A percentile compares a stretch with the other conserved stretches of the same genome.
Evolutionary conservation across 495 filamentous ascomycete species (phyloP).

Genomic region (Trichoderma asperelloides): DNA sequence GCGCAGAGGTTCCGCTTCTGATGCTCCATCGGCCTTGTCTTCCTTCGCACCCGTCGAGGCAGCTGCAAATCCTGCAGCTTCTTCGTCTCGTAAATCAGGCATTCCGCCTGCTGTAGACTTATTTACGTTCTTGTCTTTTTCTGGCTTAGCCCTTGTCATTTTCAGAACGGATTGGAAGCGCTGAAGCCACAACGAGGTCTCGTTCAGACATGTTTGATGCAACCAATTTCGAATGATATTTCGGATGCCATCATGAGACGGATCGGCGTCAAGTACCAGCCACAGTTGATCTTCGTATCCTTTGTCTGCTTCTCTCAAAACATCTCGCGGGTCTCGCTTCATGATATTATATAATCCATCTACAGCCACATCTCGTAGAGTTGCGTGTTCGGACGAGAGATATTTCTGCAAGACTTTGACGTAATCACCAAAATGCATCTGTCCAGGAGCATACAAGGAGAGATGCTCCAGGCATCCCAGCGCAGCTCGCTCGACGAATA

Average conservation of each 20-base stretch:
- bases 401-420: slow-evolving; percentile 73
- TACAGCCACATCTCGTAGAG: slow-evolving; percentile 70
- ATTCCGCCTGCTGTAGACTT: slow-evolving; percentile 31
- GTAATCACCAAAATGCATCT: slow-evolving; percentile 74
- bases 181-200: slow-evolving; percentile 75
- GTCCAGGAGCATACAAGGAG: slow-evolving; percentile 79
- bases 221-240: slow-evolving; percentile 88
- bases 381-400: slow-evolving; percentile 54
- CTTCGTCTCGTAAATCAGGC: slow-evolving; percentile 80
- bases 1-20: slow-evolving; percentile 77
- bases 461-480: slow-evolving; percentile 83
- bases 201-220: slow-evolving; percentile 68
- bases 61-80: slow-evolving; percentile 87
- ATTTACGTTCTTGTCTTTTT: slow-evolving; percentile 40
- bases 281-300: slow-evolving; percentile 87
- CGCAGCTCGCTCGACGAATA: slow-evolving; percentile 65
- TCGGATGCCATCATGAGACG: slow-evolving; percentile 63
- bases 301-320: slow-evolving; percentile 61
- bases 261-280: slow-evolving; percentile 70
- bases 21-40: slow-evolving; percentile 49
- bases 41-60: slow-evolving; percentile 55
- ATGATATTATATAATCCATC: slow-evolving; percentile 90
- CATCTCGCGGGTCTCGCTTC: slow-evolving; percentile 77
- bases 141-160: slow-evolving; percentile 53
- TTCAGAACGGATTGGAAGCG: slow-evolving; percentile 83